Percentiles rank a stretch among this genome's conserved stretches.
Conservation (phyloP, 108 stramenopile species). For the Cyclostephanos tholiformis region DNA sequence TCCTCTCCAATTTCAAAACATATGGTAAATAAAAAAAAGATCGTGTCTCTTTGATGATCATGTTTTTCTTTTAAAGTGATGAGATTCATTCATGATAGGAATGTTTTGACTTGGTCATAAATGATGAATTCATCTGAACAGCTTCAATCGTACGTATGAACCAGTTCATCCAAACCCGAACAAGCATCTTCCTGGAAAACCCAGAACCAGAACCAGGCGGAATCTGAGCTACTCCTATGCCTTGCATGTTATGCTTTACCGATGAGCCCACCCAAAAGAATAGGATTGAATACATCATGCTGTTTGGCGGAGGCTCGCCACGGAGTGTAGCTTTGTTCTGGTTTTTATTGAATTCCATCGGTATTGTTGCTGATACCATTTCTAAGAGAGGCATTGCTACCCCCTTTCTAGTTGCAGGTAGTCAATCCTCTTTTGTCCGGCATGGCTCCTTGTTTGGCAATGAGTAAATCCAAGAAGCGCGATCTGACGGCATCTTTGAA, state of each 20-base stretch:
- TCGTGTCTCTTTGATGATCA: too few relatives aligned
- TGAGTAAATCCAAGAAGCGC: constrained; percentile 68
- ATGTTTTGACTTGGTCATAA: too few relatives aligned
- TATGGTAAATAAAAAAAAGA: too few relatives aligned
- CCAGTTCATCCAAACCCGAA: constrained; percentile 22
- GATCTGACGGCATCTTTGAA: constrained; percentile 52
- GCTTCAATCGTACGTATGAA: constrained; percentile 4
- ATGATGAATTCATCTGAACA: too few relatives aligned
- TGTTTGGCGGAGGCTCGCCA: constrained; percentile 28
- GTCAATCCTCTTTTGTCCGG: background rate
- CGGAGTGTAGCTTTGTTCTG: background rate
- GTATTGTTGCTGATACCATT: background rate
- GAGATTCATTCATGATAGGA: too few relatives aligned
- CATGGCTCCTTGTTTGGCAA: constrained; percentile 38
- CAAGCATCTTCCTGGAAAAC: constrained; percentile 42
- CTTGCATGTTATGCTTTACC: constrained; percentile 64
- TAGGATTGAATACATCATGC: constrained; percentile 65
- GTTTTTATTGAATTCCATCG: too few relatives aligned
- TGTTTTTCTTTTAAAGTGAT: too few relatives aligned
- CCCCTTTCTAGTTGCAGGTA: background rate
- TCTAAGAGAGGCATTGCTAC: background rate
- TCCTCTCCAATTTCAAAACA: too few relatives aligned
- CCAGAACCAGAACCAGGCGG: constrained; percentile 47
- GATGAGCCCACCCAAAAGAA: constrained; percentile 72
- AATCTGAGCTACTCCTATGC: constrained; percentile 63